Conservation (phyloP, 345 rosid species). For the Bruguiera sexangula region DNA sequence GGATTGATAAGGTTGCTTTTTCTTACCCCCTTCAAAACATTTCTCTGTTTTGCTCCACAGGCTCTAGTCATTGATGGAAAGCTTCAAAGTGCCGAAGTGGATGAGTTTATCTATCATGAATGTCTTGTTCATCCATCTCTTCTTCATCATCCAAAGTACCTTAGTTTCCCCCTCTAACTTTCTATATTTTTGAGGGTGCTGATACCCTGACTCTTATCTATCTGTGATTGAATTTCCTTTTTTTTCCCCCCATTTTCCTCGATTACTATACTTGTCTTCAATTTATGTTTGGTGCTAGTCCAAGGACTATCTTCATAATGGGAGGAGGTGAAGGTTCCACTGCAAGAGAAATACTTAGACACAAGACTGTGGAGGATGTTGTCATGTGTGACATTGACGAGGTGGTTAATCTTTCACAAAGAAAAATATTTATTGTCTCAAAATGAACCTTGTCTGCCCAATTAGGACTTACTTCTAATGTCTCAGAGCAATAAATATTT, state of each 20-base stretch:
- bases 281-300: constrained; percentile 25
- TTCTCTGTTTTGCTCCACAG: constrained; percentile 18
- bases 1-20: too few relatives aligned
- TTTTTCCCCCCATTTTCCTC: neutral
- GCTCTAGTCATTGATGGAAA: constrained; percentile 65
- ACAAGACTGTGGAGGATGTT: constrained; percentile 43
- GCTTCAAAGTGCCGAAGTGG: constrained; percentile 71
- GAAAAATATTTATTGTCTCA: neutral
- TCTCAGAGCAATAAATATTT: too few relatives aligned
- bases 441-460: too few relatives aligned
- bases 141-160: constrained; percentile 50
- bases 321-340: constrained; percentile 81
- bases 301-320: constrained; percentile 51
- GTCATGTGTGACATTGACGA: constrained; percentile 69
- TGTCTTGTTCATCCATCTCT: constrained; percentile 61
- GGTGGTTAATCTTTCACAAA: constrained; percentile 23
- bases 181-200: too few relatives aligned
- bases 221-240: neutral
- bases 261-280: too few relatives aligned
- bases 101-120: constrained; percentile 72
- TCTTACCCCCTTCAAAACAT: too few relatives aligned
- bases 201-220: neutral
- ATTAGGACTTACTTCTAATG: too few relatives aligned
- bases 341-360: constrained; percentile 58
- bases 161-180: neutral